These are phyloP conservation scores for Linum tenue DNA, from an alignment of 345 rosid genomes.

Conservation along the genomic window DNA sequence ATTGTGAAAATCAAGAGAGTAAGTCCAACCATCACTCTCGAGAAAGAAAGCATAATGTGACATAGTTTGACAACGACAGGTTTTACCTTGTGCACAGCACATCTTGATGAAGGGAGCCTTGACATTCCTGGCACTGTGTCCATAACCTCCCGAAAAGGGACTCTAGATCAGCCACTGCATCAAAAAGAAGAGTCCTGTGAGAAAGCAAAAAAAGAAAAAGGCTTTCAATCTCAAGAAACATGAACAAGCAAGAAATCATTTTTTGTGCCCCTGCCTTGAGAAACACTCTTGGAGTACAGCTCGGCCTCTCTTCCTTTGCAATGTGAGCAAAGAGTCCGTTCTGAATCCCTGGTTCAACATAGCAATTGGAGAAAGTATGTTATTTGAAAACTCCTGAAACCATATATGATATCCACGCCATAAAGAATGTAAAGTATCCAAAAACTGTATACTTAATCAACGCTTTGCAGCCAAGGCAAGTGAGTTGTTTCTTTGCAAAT, in stretches of 20 bases:
- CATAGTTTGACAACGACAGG: slow-evolving; percentile 3
- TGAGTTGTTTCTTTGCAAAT: slow-evolving; percentile 78
- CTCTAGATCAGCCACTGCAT: too few species aligned
- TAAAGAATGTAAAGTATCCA: too few species aligned
- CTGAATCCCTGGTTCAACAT: slow-evolving; percentile 35
- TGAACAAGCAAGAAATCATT: slow-evolving; percentile 8
- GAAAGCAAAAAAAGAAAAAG: not conserved
- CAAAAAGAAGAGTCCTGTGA: not conserved
- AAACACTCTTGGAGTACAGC: slow-evolving; percentile 75
- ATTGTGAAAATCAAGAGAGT: not conserved
- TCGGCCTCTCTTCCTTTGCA: slow-evolving; percentile 98
- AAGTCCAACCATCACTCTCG: not conserved
- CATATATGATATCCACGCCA: not conserved
- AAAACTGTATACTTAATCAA: slow-evolving; percentile 40
- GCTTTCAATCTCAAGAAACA: not conserved
- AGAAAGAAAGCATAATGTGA: not conserved
- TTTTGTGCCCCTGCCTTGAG: slow-evolving; percentile 42
- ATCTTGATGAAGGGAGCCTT: slow-evolving; percentile 98
- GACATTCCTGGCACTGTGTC: slow-evolving; percentile 98
- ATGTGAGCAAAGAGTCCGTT: slow-evolving; percentile 61
- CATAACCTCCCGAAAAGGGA: slow-evolving; percentile 41
- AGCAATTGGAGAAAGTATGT: not conserved
- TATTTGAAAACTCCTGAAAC: not conserved
- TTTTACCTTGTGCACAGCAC: slow-evolving; percentile 87
- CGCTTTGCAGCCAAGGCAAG: slow-evolving; percentile 87